A percentile compares a stretch with the other conserved stretches of the same genome.
Evolutionary conservation across 352 stramenopile genomes (phyloP).

Genomic region (Aphanomyces cochlioides): DNA sequence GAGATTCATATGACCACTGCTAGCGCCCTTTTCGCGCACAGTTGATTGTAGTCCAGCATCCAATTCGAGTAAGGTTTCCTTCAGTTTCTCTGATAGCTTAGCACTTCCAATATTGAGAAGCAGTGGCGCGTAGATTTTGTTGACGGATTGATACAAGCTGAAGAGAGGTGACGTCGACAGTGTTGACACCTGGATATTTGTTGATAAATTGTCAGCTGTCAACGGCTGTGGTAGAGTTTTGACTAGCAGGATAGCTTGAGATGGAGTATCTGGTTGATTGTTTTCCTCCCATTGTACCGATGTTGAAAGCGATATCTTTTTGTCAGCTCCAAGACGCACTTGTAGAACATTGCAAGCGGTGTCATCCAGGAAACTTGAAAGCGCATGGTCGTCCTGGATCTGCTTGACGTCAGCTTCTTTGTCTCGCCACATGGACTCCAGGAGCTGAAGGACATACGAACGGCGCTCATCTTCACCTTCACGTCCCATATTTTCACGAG

Average conservation of each 20-base stretch:
- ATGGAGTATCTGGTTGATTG: not conserved
- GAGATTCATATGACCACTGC: conserved; percentile 36
- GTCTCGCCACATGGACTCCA: conserved; percentile 59
- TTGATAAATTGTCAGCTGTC: conserved; percentile 64
- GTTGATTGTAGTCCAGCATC: conserved; percentile 54
- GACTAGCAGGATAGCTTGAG: conserved; percentile 52
- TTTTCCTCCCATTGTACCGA: conserved; percentile 29
- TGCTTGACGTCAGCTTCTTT: conserved; percentile 38
- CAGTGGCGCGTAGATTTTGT: conserved; percentile 78
- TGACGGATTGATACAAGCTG: conserved; percentile 75
- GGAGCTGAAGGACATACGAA: conserved; percentile 54
- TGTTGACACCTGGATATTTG: conserved; percentile 66
- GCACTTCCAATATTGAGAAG: conserved; percentile 49
- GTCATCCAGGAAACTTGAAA: conserved; percentile 71
- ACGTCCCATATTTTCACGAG: conserved; percentile 15
- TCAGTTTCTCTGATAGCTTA: conserved; percentile 68
- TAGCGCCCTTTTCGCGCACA: conserved; percentile 39
- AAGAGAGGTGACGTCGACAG: conserved; percentile 63
- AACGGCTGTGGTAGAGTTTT: conserved; percentile 53
- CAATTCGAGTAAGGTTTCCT: conserved; percentile 72
- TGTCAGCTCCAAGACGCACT: conserved; percentile 38
- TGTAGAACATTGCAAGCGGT: conserved; percentile 56
- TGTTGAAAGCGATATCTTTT: conserved; percentile 15
- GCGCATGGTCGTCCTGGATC: conserved; percentile 46
- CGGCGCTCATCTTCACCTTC: conserved; percentile 44